These are phyloP conservation scores for Colletotrichum incanum DNA, from an alignment of 2,329 filamentous ascomycete species.

Conservation along the genomic window DNA sequence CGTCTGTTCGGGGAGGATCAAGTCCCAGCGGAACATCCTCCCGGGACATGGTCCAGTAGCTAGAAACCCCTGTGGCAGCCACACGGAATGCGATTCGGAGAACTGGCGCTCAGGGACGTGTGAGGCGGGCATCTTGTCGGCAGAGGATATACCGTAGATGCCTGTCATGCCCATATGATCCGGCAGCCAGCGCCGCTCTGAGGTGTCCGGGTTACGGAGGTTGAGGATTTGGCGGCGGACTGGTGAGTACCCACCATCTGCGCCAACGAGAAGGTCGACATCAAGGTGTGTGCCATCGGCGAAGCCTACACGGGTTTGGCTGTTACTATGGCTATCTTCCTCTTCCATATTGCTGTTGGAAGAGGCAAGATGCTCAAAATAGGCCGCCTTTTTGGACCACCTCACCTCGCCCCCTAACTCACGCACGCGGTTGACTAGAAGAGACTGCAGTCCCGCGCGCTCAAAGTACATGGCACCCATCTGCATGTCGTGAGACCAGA, in stretches of 20 bases:
- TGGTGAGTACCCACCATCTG: constrained; percentile 46
- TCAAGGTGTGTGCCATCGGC: constrained; percentile 30
- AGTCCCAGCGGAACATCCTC: constrained; percentile 47
- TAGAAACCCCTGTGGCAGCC: constrained; percentile 44
- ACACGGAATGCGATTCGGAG: constrained; percentile 43
- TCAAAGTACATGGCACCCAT: constrained; percentile 46
- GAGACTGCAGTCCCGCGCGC: constrained; percentile 42
- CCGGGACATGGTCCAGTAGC: constrained; percentile 44
- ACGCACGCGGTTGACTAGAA: constrained; percentile 43
- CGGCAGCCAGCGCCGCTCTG: constrained; percentile 45
- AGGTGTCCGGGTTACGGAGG: constrained; percentile 37
- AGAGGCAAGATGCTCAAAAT: neutral
- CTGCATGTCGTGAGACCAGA: constrained; percentile 45
- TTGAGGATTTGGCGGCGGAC: constrained; percentile 45
- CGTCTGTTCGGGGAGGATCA: constrained; percentile 46
- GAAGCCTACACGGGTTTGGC: constrained; percentile 1
- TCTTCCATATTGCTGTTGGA: neutral
- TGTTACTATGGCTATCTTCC: accelerated
- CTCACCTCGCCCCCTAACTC: constrained; percentile 43
- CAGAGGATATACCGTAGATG: constrained; percentile 46
- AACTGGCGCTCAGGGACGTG: constrained; percentile 22
- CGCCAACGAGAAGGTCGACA: constrained; percentile 45
- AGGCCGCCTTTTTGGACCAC: constrained; percentile 44
- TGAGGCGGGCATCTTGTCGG: constrained; percentile 5
- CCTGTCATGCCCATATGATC: constrained; percentile 46